Evolutionary conservation across 805 yeast genomes (phyloP), one percentile per base, ranked within the genome.

Genomic region (Metschnikowia amazonensis): DNA sequence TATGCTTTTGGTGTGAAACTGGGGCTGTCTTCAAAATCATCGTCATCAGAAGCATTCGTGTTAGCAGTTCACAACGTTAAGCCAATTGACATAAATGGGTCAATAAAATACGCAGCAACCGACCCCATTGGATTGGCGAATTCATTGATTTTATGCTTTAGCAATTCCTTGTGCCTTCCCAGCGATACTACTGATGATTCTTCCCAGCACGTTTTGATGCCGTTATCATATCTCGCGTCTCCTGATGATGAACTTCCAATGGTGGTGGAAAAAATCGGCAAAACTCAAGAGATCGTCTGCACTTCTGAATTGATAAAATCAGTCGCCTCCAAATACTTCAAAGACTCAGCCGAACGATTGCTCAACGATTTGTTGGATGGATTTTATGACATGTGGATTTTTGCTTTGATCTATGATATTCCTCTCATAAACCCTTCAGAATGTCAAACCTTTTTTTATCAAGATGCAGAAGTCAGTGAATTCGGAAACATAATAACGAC

Each of bases 71-170:
- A 78, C 56, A 76, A 75, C 52, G 66, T 77, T 17, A 38, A 40
- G 32, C 34, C 14, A 2, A 37, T 54, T 17, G 58, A 64, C 6
- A 7, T 50, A 9, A 47, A 60, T 1, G 65, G 64, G 5, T 38
- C 32, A 3, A 32, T 20, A 11, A 60, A 62, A 29, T 55, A 62
- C 14, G 53, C 77, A 1, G 81, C 87, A 1, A 69, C 78, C 0
- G 89, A 84, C 53, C 89, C 89, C 0, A 57, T 74, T 11, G 77
- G 86, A 40, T 60, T 81, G 8, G 66, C 69, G 16, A 65, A 73
- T 10, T 67, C 77, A 38, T 60, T 82, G 20, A 56, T 76, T 0
- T 58, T 82, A 29, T 72, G 80, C 30, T 50, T 65, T 32, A 77
- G 75, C 50, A 74, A 77, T 47, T 49, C 55, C 1, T 57, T 76